phyloP scores from a whole-genome alignment of 1,284 basidiomycete species.

The Cryptococcus depauperatus region DNA sequence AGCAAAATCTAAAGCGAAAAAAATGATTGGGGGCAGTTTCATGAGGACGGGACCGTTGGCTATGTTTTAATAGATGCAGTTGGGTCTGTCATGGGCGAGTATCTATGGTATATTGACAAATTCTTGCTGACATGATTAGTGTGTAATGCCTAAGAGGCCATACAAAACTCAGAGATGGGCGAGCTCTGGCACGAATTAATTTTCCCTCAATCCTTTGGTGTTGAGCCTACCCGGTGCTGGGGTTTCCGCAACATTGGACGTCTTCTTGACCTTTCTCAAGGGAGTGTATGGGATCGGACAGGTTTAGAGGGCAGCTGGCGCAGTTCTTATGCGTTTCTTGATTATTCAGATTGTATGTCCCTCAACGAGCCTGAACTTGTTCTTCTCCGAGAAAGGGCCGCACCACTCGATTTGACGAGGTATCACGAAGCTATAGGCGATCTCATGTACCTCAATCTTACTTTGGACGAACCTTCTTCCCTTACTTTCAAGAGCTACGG shows the following conservation, averaged over 20 bases:
- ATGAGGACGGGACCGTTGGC: constrained; percentile 30
- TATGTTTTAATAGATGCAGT: constrained; percentile 36
- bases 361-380: constrained; percentile 32
- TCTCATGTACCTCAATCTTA: constrained; percentile 27
- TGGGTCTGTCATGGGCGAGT: constrained; percentile 39
- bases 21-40: constrained; percentile 37
- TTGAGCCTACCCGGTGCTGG: constrained; percentile 26
- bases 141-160: constrained; percentile 29
- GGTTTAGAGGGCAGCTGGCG: constrained; percentile 32
- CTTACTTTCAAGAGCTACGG: background rate
- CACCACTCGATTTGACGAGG: constrained; percentile 24
- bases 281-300: constrained; percentile 38
- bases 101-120: background rate
- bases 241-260: constrained; percentile 22
- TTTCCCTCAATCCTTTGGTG: constrained; percentile 22
- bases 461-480: constrained; percentile 7
- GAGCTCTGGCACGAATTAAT: constrained; percentile 28
- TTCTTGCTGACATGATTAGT: constrained; percentile 11
- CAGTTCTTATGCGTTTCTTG: constrained; percentile 41
- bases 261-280: constrained; percentile 15
- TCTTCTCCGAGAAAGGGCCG: constrained; percentile 7
- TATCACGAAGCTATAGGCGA: constrained; percentile 40
- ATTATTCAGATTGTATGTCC: constrained; percentile 38
- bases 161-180: constrained; percentile 7
- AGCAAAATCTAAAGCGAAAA: constrained; percentile 19